Percentiles rank a stretch among this genome's conserved stretches.
Evolutionary conservation across 495 filamentous ascomycete species (phyloP).

Genomic region (Oleoguttula mirabilis): DNA sequence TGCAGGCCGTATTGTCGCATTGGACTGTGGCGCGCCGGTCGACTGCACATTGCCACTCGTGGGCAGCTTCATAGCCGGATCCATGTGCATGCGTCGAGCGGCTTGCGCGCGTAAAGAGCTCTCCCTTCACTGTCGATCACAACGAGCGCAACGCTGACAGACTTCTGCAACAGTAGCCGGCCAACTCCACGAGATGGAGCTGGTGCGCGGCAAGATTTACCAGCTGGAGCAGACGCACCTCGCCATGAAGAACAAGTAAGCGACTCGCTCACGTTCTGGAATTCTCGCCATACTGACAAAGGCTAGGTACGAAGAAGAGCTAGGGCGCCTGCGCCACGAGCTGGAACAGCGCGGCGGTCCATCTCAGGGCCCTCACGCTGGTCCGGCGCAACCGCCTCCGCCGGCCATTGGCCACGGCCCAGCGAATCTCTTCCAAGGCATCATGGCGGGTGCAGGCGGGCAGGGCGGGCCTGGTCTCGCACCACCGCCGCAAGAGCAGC

Average conservation of each 20-base stretch:
- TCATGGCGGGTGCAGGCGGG: conserved; percentile 75
- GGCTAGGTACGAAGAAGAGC: conserved; percentile 82
- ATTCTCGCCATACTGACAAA: background rate
- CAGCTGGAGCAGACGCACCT: conserved; percentile 79
- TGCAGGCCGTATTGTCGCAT: background rate
- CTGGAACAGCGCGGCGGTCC: conserved; percentile 69
- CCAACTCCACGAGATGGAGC: conserved; percentile 84
- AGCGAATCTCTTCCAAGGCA: conserved; percentile 83
- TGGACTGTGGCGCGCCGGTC: background rate
- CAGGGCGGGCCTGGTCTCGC: conserved; percentile 77
- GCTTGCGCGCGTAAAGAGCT: too few species aligned
- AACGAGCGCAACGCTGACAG: conserved; percentile 15
- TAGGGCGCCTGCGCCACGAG: conserved; percentile 71
- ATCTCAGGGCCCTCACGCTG: conserved; percentile 41
- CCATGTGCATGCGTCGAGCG: too few species aligned
- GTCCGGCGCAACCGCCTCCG: conserved; percentile 68
- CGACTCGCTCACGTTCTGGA: conserved; percentile 2
- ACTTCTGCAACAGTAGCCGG: conserved; percentile 49
- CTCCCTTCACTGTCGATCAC: background rate
- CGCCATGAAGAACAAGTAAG: conserved; percentile 80
- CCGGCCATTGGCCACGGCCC: conserved; percentile 83
- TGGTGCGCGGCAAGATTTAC: conserved; percentile 83
- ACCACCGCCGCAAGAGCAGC: conserved; percentile 57
- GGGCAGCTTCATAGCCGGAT: background rate
- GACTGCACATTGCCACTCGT: too few species aligned